Base-by-base conservation (phyloP, 129 eudicot genomes). In the sunflower (Helianthus annuus) region DNA sequence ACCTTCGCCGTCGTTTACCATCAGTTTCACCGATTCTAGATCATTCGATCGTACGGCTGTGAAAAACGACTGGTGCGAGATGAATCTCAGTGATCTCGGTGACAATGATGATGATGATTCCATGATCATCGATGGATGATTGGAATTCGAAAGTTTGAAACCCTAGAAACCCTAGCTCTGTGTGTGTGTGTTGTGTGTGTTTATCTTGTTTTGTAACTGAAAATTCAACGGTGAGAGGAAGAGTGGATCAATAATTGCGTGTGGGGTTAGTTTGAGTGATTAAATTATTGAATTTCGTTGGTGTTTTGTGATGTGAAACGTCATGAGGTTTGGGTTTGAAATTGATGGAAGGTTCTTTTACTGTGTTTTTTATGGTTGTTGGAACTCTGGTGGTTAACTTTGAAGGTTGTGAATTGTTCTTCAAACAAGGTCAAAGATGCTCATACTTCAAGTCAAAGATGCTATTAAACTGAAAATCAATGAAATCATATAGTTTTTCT, bases 11-110 rank as follows among this genome's bases (percentile, higher is more conserved):
- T 80, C 78, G 56, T 62, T 48, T 34, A 87, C 70, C 72, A 87
- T 62, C 55, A 27, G 55, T 81, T 87, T 87, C 0, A 93, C 49
- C 5, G 88, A 77, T 19, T 89, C 89, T 48, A 89, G 79, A 70
- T 93, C 97, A 8, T 81, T 83, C 27, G 90, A 85, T 78, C 84
- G 80, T 42, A 93, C 98, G 10, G 98, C 95, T 6, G 83, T 4
- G 84, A 93, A 93, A 45, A 89, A 84, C 53, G 91, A 82, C 70
- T 91, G 97, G 77, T 88, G 95, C 79, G 84, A 67, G 62, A 91
- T 85, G 83, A 91, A 88, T 72, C 97, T 78, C 45, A 78, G 74
- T 27, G 91, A 82, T 79, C 82, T 91, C 4, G 46, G 46, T 42
- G 46, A 42, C 10, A 9, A 42, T n/a, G 81, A 78, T 62, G 82